These are phyloP conservation scores for Primulina eburnea DNA, from an alignment of 257 asterid genomes.

Conservation along the genomic window DNA sequence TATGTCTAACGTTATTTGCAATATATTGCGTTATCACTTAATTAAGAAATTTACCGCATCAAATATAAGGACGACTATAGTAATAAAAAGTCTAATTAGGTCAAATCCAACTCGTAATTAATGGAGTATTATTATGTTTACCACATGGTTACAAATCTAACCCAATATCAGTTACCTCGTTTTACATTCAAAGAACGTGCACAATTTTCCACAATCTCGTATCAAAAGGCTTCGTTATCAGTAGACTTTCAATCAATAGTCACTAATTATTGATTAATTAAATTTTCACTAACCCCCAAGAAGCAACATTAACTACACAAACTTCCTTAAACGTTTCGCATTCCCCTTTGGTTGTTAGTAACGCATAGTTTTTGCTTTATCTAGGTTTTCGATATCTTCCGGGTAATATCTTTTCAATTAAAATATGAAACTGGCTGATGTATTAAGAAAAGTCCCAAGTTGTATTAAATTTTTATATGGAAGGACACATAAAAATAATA, in stretches of 20 bases:
- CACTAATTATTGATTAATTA: not conserved
- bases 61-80: no score
- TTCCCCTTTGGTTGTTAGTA: not conserved
- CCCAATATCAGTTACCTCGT: slow-evolving; percentile 12
- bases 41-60: no score
- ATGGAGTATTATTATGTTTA: slow-evolving; percentile 2
- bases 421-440: not conserved
- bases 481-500: no score
- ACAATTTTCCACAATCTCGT: slow-evolving; percentile 1
- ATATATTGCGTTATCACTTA: no score
- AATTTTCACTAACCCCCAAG: not conserved
- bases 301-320: not conserved
- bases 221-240: not conserved
- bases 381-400: not conserved
- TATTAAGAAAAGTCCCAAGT: not conserved
- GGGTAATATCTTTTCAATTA: no score
- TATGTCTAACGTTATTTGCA: no score
- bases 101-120: slow-evolving; percentile 23
- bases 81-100: not conserved
- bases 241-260: not conserved
- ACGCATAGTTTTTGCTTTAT: not conserved
- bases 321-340: not conserved
- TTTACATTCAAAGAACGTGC: not conserved
- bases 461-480: not conserved
- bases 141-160: slow-evolving; percentile 19